Evolutionary conservation across 805 yeast genomes (phyloP), one percentile per base, ranked within the genome.

Genomic region (Teunomyces atbi): DNA sequence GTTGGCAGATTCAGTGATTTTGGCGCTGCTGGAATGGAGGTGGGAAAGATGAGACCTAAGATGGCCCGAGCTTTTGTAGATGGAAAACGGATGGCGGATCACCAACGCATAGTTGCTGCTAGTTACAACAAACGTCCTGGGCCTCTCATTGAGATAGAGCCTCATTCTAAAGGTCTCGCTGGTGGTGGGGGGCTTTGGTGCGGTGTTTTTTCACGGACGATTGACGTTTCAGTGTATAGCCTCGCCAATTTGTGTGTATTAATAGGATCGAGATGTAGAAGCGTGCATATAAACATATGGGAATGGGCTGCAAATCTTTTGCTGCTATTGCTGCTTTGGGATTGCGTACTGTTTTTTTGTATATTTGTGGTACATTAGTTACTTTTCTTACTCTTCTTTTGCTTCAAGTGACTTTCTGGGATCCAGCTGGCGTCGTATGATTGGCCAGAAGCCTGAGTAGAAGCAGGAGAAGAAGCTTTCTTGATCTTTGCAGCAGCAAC

Each of bases 111-210:
- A 77, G 21, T 75, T 77, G 37, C 76, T 74, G 16, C 84, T 77
- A 3, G 82, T 78, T 3, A 89, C 69, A 2, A 88, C 84, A 47
- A 88, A 70, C 8, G 91, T 77, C 45, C 96, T 71, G 1, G 94
- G 92, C 28, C 71, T 62, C 46, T 75, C 78, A 46, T 85, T 80
- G 44, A 86, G 72, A 62, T 73, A 82, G 10, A 87, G 74, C 61
- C 69, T 77, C 90, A 87, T 86, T 23, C 30, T 19, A 26, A 19
- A 15, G 12, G 16, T 23, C 26, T 23, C 3, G 8, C 26, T 23
- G 8, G 13, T 16, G 30, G 27, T 18, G n/a, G n/a, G n/a, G n/a
- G n/a, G n/a, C n/a, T n/a, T n/a, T n/a, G n/a, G n/a, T n/a, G n/a
- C n/a, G n/a, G n/a, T n/a, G n/a, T n/a, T n/a, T n/a, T n/a, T n/a